Percentiles rank a stretch among this genome's conserved stretches.
Evolutionary conservation across 805 yeast genomes (phyloP).

Genomic region (Schwanniomyces polymorphus): DNA sequence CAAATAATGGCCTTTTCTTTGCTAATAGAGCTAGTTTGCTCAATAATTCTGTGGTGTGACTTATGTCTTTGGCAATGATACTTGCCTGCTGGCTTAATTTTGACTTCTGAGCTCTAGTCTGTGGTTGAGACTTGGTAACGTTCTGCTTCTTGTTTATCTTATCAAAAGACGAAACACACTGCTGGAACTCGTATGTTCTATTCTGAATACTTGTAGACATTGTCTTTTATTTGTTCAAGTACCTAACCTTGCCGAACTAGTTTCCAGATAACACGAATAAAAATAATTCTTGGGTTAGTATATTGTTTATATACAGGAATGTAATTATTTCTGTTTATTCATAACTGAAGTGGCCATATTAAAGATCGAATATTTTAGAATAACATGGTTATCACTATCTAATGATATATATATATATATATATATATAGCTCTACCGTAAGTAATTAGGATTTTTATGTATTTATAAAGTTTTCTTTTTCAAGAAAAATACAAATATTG

Average conservation of each 20-base stretch:
- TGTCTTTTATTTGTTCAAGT: not conserved
- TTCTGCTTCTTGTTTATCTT: slow-evolving; percentile 50
- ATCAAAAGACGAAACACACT: slow-evolving; percentile 79
- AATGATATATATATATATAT: too few species aligned
- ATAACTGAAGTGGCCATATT: not conserved
- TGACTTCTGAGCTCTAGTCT: slow-evolving; percentile 28
- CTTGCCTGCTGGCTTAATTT: slow-evolving; percentile 65
- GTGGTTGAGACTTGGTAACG: slow-evolving; percentile 17
- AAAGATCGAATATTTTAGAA: too few species aligned
- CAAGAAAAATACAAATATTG: too few species aligned
- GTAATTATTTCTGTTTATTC: not conserved
- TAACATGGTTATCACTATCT: too few species aligned
- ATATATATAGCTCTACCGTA: too few species aligned
- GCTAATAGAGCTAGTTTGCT: slow-evolving; percentile 83
- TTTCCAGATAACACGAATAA: not conserved
- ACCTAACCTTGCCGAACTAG: not conserved
- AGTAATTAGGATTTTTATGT: too few species aligned
- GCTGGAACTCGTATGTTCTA: slow-evolving; percentile 89
- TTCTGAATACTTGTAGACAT: slow-evolving; percentile 54
- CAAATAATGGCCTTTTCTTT: slow-evolving; percentile 85
- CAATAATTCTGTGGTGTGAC: slow-evolving; percentile 77
- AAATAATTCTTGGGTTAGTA: not conserved
- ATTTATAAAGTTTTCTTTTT: too few species aligned
- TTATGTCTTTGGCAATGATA: slow-evolving; percentile 82
- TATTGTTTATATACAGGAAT: not conserved